These are phyloP conservation scores for Erythrobasidium hasegawianum DNA, from an alignment of 1,284 basidiomycete species.

Conservation along the genomic window DNA sequence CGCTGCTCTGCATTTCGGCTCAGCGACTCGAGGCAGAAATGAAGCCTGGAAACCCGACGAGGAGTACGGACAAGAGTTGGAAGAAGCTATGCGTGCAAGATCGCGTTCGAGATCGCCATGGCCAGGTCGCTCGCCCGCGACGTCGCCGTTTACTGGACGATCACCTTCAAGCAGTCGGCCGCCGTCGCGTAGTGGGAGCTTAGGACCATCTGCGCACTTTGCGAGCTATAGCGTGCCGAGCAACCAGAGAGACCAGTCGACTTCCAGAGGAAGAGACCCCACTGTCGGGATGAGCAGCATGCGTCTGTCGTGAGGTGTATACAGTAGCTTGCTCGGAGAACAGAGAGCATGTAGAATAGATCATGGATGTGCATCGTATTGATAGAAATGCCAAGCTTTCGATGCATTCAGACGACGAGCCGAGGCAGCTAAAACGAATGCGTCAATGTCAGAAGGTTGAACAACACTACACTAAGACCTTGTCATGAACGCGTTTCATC, in stretches of 20 bases:
- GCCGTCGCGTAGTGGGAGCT: slow-evolving; percentile 6
- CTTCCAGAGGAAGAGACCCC: background rate
- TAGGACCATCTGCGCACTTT: background rate
- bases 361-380: too few relatives aligned
- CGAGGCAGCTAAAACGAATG: too few relatives aligned
- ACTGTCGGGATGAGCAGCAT: too few relatives aligned
- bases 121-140: background rate
- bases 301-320: too few relatives aligned
- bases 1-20: slow-evolving; percentile 24
- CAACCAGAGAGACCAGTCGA: background rate
- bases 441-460: background rate
- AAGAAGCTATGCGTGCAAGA: slow-evolving; percentile 23
- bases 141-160: slow-evolving; percentile 2
- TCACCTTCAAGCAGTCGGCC: slow-evolving; percentile 7
- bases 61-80: slow-evolving; percentile 24
- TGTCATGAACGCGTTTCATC: too few relatives aligned
- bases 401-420: too few relatives aligned
- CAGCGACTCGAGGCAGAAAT: slow-evolving; percentile 10
- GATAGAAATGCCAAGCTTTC: too few relatives aligned
- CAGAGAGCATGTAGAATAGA: too few relatives aligned
- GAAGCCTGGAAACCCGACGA: slow-evolving; percentile 26
- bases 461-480: background rate
- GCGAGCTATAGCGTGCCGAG: background rate
- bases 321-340: too few relatives aligned
- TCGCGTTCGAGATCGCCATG: slow-evolving; percentile 15